phyloP scores from a whole-genome alignment of 441 rosid genomes.

The Brassica balearica region DNA sequence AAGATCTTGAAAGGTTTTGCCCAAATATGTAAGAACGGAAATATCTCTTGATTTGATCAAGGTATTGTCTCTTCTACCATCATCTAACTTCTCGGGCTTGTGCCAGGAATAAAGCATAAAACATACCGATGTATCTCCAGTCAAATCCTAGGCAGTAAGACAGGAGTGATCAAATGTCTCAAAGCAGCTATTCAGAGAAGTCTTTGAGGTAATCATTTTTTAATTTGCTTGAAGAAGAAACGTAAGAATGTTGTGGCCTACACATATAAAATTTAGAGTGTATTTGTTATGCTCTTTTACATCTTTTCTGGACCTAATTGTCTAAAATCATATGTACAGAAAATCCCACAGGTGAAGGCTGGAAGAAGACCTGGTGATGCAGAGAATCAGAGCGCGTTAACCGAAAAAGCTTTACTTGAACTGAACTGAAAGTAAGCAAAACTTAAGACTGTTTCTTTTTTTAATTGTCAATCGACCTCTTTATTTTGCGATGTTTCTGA shows the following conservation, averaged over 20 bases:
- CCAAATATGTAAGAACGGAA: neutral
- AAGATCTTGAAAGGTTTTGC: neutral
- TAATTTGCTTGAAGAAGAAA: constrained; percentile 4
- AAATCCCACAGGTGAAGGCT: neutral
- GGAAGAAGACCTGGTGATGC: neutral
- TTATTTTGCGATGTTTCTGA: neutral
- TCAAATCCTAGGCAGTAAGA: neutral
- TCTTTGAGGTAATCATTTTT: neutral
- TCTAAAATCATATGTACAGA: neutral
- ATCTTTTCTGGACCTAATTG: neutral
- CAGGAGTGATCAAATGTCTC: neutral
- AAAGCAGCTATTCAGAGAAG: neutral
- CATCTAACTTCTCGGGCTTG: neutral
- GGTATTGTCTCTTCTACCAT: neutral
- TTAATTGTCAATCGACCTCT: neutral
- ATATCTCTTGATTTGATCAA: neutral
- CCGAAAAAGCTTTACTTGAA: neutral
- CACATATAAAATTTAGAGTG: neutral
- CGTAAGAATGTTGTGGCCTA: neutral
- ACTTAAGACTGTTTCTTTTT: neutral
- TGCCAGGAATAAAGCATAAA: neutral
- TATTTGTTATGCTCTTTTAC: neutral
- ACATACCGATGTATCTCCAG: neutral
- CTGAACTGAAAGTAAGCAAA: neutral
- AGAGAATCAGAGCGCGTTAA: neutral